Base-by-base conservation (phyloP, 2,329 filamentous ascomycete species). In the Ceratocystis cacaofunesta region DNA sequence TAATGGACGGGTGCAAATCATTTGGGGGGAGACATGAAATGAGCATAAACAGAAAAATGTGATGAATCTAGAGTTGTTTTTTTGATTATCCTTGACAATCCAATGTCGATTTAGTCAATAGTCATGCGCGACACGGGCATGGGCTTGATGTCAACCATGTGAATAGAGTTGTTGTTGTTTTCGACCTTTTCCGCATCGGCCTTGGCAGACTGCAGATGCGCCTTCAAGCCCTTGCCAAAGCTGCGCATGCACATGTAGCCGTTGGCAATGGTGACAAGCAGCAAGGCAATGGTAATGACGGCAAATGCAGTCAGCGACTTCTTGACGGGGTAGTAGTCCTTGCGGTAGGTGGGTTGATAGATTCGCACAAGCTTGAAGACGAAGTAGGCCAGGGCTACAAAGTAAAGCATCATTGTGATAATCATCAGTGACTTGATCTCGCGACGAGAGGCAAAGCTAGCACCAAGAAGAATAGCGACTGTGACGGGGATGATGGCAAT, bases 311-410 rank as follows among this genome's bases (percentile, higher is more conserved):
- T 96, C 72, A 99, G 80, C 17, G 89, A 92, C 72, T 88, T 88
- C 68, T 87, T 84, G 46, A 94, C 92, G 3, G 92, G 87, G 63
- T 80, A 74, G 77, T 97, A 99, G 69, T 84, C 80, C 1, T 73
- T 65, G 63, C 73, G 74, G 70, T 84, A 82, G 55, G 74, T 74
- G 10, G 83, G 78, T 70, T 88, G 85, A 76, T 95, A 99, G 85
- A 99, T 99, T 73, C 94, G 89, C 67, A 94, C 88, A 65, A 99
- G 85, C 81, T 99, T 99, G 84, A 96, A 99, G 73, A 96, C 83
- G 79, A 99, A 99, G 78, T 97, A 99, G 66, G 86, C 90, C 69
- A 97, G 82, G 48, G 86, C 92, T 68, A 88, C 90, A 69, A 96
- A 86, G 76, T 95, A 96, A 66, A 96, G 82, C 63, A 92, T 78